phyloP scores from a whole-genome alignment of 768 basidiomycete genomes.

The Naematelia encephala region DNA sequence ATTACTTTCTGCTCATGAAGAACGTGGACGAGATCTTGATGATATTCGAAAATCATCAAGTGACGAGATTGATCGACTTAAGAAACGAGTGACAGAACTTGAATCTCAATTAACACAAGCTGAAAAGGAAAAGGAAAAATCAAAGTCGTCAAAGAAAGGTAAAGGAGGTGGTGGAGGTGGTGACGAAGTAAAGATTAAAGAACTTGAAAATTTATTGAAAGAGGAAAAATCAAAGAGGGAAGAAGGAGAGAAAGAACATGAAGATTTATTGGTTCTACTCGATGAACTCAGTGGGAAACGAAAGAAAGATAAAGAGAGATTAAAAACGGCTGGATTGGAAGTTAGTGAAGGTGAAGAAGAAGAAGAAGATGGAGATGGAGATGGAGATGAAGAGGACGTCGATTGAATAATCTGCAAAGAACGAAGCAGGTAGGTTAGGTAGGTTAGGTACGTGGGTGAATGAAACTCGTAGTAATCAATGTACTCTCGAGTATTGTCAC shows the following conservation, averaged over 20 bases:
- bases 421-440: no score
- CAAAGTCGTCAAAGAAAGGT: slow-evolving; percentile 10
- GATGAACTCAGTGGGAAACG: slow-evolving; percentile 89
- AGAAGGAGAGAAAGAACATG: slow-evolving; percentile 92
- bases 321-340: slow-evolving; percentile 72
- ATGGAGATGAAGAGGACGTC: slow-evolving; percentile 1
- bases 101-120: slow-evolving; percentile 11
- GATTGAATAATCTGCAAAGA: no score
- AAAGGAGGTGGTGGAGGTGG: slow-evolving; percentile 17
- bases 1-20: background rate
- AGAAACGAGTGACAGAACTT: background rate
- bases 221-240: slow-evolving; percentile 64
- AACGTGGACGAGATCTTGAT: background rate
- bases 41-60: background rate
- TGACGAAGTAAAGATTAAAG: slow-evolving; percentile 22
- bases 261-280: slow-evolving; percentile 85
- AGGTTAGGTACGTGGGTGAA: no score
- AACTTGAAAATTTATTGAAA: slow-evolving; percentile 53
- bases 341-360: slow-evolving; percentile 81
- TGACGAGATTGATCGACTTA: background rate
- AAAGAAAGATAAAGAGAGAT: slow-evolving; percentile 71
- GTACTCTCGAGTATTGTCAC: no score
- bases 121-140: slow-evolving; percentile 24
- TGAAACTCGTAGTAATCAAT: no score
- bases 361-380: slow-evolving; percentile 58